These are phyloP conservation scores for Antitrichia curtipendula DNA, from an alignment of 225 moss, liverwort and hornwort species.

Conservation along the genomic window DNA sequence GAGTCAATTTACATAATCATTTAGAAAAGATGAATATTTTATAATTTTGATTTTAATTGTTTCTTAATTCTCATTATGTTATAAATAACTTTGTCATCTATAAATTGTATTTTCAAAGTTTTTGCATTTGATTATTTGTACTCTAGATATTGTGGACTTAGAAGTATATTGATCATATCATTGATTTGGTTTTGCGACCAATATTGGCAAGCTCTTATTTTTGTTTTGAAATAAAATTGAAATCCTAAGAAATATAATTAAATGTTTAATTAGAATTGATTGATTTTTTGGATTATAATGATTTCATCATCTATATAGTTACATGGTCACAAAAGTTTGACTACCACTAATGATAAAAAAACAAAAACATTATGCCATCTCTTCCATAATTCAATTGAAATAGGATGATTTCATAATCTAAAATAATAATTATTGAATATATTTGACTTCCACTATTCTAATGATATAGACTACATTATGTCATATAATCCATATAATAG, in stretches of 20 bases:
- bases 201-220: not conserved
- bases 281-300: not conserved
- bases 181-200: not conserved
- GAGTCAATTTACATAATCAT: not conserved
- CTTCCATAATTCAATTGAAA: too few species aligned
- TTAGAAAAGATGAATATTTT: too few species aligned
- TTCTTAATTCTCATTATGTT: not conserved
- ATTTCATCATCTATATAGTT: not conserved
- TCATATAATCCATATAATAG: not conserved
- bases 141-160: accelerated
- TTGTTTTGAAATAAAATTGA: not conserved
- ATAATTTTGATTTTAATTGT: not conserved
- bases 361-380: not conserved
- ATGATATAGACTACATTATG: too few species aligned
- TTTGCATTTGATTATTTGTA: not conserved
- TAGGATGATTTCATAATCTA: not conserved
- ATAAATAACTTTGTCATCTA: too few species aligned
- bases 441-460: not conserved
- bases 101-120: not conserved
- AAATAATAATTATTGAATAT: not conserved
- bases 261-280: not conserved
- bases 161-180: not conserved
- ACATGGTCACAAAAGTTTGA: too few species aligned
- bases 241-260: not conserved
- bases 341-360: not conserved